Evolutionary conservation across 1,284 basidiomycete genomes (phyloP).

Genomic region (Irpex sp.): DNA sequence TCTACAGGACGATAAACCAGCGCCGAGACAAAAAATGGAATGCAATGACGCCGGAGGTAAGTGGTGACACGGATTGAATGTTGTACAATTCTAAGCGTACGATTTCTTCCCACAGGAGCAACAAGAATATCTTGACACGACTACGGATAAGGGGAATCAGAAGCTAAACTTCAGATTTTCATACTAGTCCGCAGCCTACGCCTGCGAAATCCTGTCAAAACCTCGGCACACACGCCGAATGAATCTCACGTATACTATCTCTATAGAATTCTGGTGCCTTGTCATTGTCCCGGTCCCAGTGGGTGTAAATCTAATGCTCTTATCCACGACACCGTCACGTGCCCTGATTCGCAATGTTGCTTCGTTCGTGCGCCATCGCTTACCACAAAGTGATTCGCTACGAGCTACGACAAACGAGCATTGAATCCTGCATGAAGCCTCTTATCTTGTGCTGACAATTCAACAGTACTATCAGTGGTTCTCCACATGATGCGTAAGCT

Average conservation of each 20-base stretch:
- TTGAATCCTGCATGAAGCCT: neutral
- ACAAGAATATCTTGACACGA: slow-evolving; percentile 51
- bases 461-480: neutral
- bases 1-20: slow-evolving; percentile 52
- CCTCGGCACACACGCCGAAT: neutral
- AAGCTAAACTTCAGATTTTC: slow-evolving; percentile 58
- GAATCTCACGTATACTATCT: neutral
- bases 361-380: slow-evolving; percentile 8
- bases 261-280: neutral
- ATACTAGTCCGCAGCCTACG: slow-evolving; percentile 32
- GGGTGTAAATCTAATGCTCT: neutral
- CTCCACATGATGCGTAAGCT: neutral
- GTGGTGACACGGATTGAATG: slow-evolving; percentile 6
- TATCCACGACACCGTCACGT: slow-evolving; percentile 5
- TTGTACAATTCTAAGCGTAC: neutral
- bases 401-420: neutral
- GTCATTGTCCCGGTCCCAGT: no score
- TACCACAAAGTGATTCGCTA: neutral
- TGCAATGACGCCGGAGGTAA: slow-evolving; percentile 46
- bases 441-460: neutral
- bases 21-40: slow-evolving; percentile 52
- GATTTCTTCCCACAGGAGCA: slow-evolving; percentile 38
- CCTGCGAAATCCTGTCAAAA: neutral
- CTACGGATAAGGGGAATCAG: slow-evolving; percentile 54
- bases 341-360: slow-evolving; percentile 5